Base-by-base conservation (phyloP, 2,329 filamentous ascomycete species). In the Tolypocladium album region DNA sequence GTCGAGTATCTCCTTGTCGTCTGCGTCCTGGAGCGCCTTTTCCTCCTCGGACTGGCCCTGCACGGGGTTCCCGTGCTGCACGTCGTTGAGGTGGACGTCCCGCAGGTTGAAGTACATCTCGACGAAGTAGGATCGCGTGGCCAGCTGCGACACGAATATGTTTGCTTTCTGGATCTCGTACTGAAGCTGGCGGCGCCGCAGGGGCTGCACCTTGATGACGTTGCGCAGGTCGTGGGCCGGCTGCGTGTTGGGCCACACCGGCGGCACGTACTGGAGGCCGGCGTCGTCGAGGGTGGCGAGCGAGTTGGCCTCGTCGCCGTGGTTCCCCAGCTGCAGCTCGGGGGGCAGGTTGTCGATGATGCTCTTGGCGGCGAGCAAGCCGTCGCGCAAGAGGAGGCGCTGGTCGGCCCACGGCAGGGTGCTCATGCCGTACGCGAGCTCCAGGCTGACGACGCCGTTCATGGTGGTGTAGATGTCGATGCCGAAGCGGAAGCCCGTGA, bases 141-240 rank as follows among this genome's bases (percentile, higher is more conserved):
- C 86, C 12, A 96, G 78, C 67, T 92, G 88, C 7, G 88, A 93
- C 2, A 87, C 85, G 69, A 93, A 91, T 45, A 96, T 89, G 71
- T 96, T 96, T 8, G 90, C 89, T 70, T 95, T 96, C 71, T 96
- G 91, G 38, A 96, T 94, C 73, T 96, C 92, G 65, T 87, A 91
- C 69, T 94, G 90, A 5, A 92, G 71, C 59, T 80, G 77, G 1
- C 83, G 79, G 2, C 83, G 79, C 3, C 78, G 76, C 34, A 75
- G 70, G 1, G 80, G 78, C 34, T 83, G 75, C 24, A 75, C 72
- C 59, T 78, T 78, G 61, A 83, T 76, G 9, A 77, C 72, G 45
- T 76, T 78, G 50, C 80, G 78, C 20, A 83, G 67, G 63, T 84
- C 82, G 62, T 82, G 75, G 11, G 76, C 67, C 0, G 79, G 77